phyloP scores from a whole-genome alignment of 352 stramenopile species.

The Phytopythium kandeliae region DNA sequence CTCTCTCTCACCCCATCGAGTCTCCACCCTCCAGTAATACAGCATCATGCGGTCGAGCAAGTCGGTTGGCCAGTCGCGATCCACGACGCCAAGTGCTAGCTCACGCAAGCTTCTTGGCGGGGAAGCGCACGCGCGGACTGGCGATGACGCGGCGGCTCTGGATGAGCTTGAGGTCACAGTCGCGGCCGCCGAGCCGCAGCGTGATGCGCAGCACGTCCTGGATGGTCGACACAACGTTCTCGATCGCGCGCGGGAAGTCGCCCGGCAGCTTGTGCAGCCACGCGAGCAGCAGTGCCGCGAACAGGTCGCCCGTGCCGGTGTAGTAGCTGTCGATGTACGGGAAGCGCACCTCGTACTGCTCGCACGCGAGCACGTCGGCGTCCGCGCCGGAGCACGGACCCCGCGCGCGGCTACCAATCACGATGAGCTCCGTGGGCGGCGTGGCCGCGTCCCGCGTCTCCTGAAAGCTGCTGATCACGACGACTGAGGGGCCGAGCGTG shows the following conservation, averaged over 20 bases:
- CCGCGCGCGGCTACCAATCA: conserved; percentile 59
- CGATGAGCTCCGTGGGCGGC: conserved; percentile 32
- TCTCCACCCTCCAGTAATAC: neutral
- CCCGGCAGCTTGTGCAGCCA: conserved; percentile 62
- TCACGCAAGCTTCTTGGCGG: conserved; percentile 31
- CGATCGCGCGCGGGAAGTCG: conserved; percentile 62
- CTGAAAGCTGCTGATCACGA: conserved; percentile 83
- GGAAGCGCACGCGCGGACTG: conserved; percentile 40
- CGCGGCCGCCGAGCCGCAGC: conserved; percentile 45
- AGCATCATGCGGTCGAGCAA: no score
- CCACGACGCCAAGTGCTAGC: no score
- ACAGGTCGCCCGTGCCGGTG: conserved; percentile 79
- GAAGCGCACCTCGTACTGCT: conserved; percentile 78
- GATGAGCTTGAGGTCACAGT: conserved; percentile 82
- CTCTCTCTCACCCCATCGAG: no score
- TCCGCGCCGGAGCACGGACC: no score
- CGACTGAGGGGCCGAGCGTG: conserved; percentile 54
- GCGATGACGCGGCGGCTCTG: conserved; percentile 72
- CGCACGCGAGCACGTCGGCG: no score
- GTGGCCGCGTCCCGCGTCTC: conserved; percentile 13
- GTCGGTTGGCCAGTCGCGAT: no score
- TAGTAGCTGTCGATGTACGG: conserved; percentile 80
- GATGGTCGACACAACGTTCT: conserved; percentile 77
- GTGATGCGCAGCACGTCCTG: conserved; percentile 75
- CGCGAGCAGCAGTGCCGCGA: conserved; percentile 73